Base-by-base conservation (phyloP, 1,284 basidiomycete genomes). In the Erythrobasidium hasegawianum region DNA sequence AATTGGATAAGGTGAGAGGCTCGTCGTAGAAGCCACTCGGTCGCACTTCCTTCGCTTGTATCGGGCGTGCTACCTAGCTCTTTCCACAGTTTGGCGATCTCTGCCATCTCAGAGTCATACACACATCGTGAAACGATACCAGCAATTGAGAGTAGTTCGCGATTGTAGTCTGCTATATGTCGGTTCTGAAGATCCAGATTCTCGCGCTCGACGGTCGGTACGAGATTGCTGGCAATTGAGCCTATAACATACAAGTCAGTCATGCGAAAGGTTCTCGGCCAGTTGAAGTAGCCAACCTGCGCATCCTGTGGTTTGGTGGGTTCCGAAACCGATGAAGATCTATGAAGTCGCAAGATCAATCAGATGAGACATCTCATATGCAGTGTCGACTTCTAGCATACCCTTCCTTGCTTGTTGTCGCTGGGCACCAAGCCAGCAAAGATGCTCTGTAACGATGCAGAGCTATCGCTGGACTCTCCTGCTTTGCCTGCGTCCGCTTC, bases 151-250 rank as follows among this genome's bases (percentile, higher is more conserved):
- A 97, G 81, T 0, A 96, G 81, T 73, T 96, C 92, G 71, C 83
- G 85, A 74, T 95, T 96, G 90, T 90, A 94, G 45, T 75, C 71
- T 24, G 72, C 73, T 59, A 78, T 77, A 57, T 75, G 76, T 38
- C 72, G 72, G 40, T 77, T 75, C 58, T 78, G 74, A 61, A 80
- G 77, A 56, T 73, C 72, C 26, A 74, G 57, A 13, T 67, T 90
- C 78, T 98, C 95, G 70, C 95, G 85, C 78, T 98, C 95, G 1
- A 98, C 95, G 0, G 95, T 98, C 0, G 93, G 92, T 67, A 98
- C 96, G 76, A 97, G 97, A 8, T 93, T 83, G 1, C 90, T 87
- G 1, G 91, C 86, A 77, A 97, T 85, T 73, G 95, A 91, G 0
- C 93, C n/a, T n/a, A n/a, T n/a, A n/a, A n/a, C n/a, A n/a, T n/a